phyloP scores from a whole-genome alignment of 1,139 yeast genomes.

The Petasospora fabianii region DNA sequence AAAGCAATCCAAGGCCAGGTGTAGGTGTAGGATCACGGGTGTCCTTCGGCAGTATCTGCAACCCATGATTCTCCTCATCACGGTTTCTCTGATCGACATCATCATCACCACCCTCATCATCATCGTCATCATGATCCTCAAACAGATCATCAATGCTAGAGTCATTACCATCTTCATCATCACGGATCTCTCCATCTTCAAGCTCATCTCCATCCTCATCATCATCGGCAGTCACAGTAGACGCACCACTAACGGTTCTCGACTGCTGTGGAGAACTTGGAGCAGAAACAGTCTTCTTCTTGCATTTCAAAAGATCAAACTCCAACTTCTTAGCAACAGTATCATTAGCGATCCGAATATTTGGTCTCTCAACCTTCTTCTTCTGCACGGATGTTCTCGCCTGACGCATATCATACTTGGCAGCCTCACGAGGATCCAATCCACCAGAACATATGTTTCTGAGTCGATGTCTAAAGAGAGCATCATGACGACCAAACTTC shows the following conservation, averaged over 20 bases:
- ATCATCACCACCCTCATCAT: conserved; percentile 3
- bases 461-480: conserved; percentile 74
- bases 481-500: conserved; percentile 86
- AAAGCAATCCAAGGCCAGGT: conserved; percentile 6
- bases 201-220: conserved; percentile 4
- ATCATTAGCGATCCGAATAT: conserved; percentile 19
- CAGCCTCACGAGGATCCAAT: conserved; percentile 15
- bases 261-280: conserved; percentile 11
- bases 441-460: conserved; percentile 68
- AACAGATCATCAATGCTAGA: background rate
- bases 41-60: too few relatives aligned
- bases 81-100: background rate
- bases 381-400: conserved; percentile 13
- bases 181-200: conserved; percentile 34
- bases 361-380: conserved; percentile 10
- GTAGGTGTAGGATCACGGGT: conserved; percentile 1
- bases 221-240: conserved; percentile 4
- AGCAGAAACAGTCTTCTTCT: conserved; percentile 6
- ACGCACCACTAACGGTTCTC: conserved; percentile 13
- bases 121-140: conserved; percentile 52
- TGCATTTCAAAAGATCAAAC: conserved; percentile 17
- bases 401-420: conserved; percentile 10
- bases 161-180: conserved; percentile 40
- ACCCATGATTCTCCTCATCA: too few relatives aligned
- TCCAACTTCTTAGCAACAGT: conserved; percentile 26